Percentiles rank a stretch among this genome's conserved stretches.
These are phyloP conservation scores for Candida rishiriensis DNA, from an alignment of 805 yeast species.

Conservation along the genomic window DNA sequence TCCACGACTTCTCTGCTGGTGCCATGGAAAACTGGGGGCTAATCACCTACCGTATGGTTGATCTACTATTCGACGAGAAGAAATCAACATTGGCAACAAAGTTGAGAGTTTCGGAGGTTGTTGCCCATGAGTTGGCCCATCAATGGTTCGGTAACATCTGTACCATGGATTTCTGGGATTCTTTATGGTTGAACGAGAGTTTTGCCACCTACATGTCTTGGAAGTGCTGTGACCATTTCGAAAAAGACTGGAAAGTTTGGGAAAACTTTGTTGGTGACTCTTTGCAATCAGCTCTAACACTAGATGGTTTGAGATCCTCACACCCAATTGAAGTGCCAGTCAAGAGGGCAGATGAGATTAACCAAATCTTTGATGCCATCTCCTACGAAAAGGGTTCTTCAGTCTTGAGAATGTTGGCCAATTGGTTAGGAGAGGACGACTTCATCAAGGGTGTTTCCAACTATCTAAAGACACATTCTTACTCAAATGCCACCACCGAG, in stretches of 20 bases:
- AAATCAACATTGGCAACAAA: slow-evolving; percentile 49
- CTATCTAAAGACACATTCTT: slow-evolving; percentile 60
- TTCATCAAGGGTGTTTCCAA: slow-evolving; percentile 72
- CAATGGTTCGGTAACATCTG: slow-evolving; percentile 92
- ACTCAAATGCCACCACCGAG: slow-evolving; percentile 65
- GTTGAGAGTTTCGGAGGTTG: slow-evolving; percentile 76
- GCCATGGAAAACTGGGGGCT: slow-evolving; percentile 95
- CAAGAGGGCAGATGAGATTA: slow-evolving; percentile 72
- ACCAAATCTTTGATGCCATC: slow-evolving; percentile 79
- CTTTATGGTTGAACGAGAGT: slow-evolving; percentile 85
- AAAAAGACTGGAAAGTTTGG: slow-evolving; percentile 81
- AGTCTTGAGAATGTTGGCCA: slow-evolving; percentile 69
- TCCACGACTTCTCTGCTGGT: slow-evolving; percentile 75
- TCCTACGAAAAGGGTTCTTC: slow-evolving; percentile 82
- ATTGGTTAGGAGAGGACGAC: slow-evolving; percentile 61
- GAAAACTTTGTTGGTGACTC: slow-evolving; percentile 53
- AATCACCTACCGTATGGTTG: slow-evolving; percentile 62
- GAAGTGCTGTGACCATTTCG: slow-evolving; percentile 63
- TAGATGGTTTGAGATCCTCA: slow-evolving; percentile 60
- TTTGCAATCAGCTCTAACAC: slow-evolving; percentile 45
- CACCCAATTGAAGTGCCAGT: slow-evolving; percentile 89
- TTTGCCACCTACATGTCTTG: slow-evolving; percentile 87
- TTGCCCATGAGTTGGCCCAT: slow-evolving; percentile 86
- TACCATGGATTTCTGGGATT: slow-evolving; percentile 94
- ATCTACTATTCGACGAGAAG: slow-evolving; percentile 44